Conservation (phyloP, 2,329 filamentous ascomycete genomes). For the Claviceps spartinae region DNA sequence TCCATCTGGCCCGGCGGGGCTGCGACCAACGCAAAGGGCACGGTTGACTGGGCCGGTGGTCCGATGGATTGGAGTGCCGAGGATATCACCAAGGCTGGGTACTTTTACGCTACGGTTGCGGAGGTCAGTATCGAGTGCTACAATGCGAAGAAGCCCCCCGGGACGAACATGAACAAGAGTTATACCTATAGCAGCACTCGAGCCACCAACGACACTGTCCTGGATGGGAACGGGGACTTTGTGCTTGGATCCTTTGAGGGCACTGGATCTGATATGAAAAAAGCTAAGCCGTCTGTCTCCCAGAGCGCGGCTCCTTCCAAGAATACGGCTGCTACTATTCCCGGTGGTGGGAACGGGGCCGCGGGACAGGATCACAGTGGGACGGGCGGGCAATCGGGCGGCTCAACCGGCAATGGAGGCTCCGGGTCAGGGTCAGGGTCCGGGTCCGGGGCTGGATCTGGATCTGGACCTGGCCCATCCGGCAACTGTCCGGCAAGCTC, state of each 20-base stretch:
- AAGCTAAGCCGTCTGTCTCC: constrained; percentile 19
- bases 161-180: constrained; percentile 52
- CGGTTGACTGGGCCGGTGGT: constrained; percentile 84
- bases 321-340: constrained; percentile 16
- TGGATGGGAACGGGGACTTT: constrained; percentile 61
- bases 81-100: constrained; percentile 71
- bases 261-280: constrained; percentile 63
- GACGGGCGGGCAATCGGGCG: background rate
- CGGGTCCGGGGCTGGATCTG: too few relatives aligned
- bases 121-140: constrained; percentile 80
- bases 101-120: constrained; percentile 74
- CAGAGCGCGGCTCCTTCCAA: constrained; percentile 10
- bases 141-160: constrained; percentile 46
- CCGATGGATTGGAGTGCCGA: constrained; percentile 66
- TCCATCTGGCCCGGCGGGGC: constrained; percentile 93
- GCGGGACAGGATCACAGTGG: constrained; percentile 12
- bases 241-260: constrained; percentile 66
- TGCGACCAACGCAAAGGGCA: constrained; percentile 64
- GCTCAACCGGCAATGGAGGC: constrained; percentile 10
- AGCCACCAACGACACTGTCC: constrained; percentile 64
- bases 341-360: constrained; percentile 16
- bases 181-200: constrained; percentile 59
- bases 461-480: background rate
- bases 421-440: constrained; percentile 10
- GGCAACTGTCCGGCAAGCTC: constrained; percentile 21